Evolutionary conservation across 2,329 filamentous ascomycete species (phyloP).

Genomic region (Fusarium denticulatum): DNA sequence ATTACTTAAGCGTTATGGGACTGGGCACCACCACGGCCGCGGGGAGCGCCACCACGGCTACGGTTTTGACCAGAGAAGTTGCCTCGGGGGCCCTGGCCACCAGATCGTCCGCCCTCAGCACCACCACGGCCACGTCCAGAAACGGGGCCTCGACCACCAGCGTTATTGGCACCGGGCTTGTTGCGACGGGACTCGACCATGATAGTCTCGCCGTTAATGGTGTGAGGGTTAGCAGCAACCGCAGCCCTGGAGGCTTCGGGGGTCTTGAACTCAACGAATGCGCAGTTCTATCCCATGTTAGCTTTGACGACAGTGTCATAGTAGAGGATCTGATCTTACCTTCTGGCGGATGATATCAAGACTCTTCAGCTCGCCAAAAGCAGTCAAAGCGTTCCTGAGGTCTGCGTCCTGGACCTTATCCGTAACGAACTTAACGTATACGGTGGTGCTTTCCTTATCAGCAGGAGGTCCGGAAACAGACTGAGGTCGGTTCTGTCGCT

Average conservation of each 20-base stretch:
- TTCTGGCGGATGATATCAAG: constrained; percentile 86
- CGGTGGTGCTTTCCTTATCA: constrained; percentile 81
- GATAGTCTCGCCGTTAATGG: constrained; percentile 83
- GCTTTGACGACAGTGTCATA: neutral
- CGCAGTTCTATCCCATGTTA: constrained; percentile 77
- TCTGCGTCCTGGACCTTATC: constrained; percentile 84
- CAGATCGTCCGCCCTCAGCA: constrained; percentile 67
- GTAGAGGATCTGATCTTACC: constrained; percentile 61
- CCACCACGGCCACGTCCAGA: constrained; percentile 74
- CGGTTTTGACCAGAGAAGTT: constrained; percentile 74
- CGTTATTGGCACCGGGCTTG: constrained; percentile 76
- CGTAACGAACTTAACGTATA: constrained; percentile 95
- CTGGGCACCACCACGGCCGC: constrained; percentile 70
- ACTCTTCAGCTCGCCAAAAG: constrained; percentile 76
- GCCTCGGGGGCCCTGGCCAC: constrained; percentile 72
- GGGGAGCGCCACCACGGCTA: constrained; percentile 73
- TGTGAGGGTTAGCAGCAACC: constrained; percentile 84
- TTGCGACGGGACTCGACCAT: constrained; percentile 89
- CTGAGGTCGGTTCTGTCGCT: constrained; percentile 82
- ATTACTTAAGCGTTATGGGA: constrained; percentile 59
- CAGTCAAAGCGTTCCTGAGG: constrained; percentile 74
- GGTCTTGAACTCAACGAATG: constrained; percentile 93
- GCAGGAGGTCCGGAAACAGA: constrained; percentile 66
- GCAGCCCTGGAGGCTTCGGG: constrained; percentile 85
- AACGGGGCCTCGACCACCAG: constrained; percentile 69